Percentiles rank a stretch among this genome's conserved stretches.
These are phyloP conservation scores for Spathaspora passalidarum DNA, from an alignment of 805 yeast genomes.

Conservation along the genomic window DNA sequence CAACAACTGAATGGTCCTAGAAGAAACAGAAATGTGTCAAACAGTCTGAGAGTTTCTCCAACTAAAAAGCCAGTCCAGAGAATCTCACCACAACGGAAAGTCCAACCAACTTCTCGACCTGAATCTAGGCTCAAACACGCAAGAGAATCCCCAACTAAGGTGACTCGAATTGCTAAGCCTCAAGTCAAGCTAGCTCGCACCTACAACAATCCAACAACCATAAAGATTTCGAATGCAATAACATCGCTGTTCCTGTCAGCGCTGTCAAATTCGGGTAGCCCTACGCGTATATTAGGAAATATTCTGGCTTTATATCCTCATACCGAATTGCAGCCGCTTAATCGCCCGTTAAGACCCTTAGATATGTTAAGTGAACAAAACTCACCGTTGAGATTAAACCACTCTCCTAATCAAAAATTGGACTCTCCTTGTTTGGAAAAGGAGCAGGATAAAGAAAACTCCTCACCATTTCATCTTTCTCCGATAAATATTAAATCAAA, in stretches of 20 bases:
- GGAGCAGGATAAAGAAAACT: slow-evolving; percentile 10
- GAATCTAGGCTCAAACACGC: slow-evolving; percentile 2
- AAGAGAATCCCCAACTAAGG: slow-evolving; percentile 9
- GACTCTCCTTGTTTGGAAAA: background rate
- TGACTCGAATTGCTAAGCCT: slow-evolving; percentile 8
- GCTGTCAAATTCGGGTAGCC: background rate
- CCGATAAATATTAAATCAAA: slow-evolving; percentile 9
- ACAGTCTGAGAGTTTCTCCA: background rate
- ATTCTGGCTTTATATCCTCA: background rate
- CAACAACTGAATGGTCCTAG: slow-evolving; percentile 7
- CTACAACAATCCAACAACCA: slow-evolving; percentile 11
- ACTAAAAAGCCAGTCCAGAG: background rate
- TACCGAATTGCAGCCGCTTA: slow-evolving; percentile 15
- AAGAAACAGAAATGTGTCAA: background rate
- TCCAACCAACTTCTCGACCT: slow-evolving; percentile 1
- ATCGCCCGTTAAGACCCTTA: slow-evolving; percentile 1
- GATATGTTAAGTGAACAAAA: background rate
- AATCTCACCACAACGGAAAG: slow-evolving; percentile 11
- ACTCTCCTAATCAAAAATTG: background rate
- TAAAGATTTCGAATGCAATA: slow-evolving; percentile 11
- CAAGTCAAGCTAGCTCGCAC: slow-evolving; percentile 3
- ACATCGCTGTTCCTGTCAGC: slow-evolving; percentile 9
- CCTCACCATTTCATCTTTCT: slow-evolving; percentile 11
- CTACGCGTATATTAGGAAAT: slow-evolving; percentile 1
- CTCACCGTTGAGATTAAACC: background rate